Base-by-base conservation (phyloP, 257 asterid species). In the Haberlea rhodopensis region DNA sequence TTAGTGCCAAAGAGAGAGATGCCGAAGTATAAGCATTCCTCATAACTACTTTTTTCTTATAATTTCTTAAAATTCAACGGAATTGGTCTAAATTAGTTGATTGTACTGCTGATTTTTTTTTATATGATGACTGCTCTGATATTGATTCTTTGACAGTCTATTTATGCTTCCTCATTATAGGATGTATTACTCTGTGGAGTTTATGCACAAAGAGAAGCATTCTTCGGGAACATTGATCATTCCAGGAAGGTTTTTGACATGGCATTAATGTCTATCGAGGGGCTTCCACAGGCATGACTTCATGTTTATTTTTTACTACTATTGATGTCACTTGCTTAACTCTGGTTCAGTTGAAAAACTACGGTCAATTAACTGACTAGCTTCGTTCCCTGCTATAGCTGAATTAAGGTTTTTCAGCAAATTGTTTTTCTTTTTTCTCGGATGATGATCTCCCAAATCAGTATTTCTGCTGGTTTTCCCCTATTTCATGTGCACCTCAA, bases 161-260 rank as follows among this genome's bases (percentile, higher is more conserved):
- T 40, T 60, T 48, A 26, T 31, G 67, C 19, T 62, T 73, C 62
- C n/a, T 75, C 45, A 22, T 73, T 69, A 62, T 75, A 94, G 99
- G 97, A 94, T 84, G 76, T 90, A 66, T 73, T 94, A 85, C 88
- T 94, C 23, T 94, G 99, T 76, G 99, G 99, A 62, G 92, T 85
- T 73, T 94, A 94, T 77, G 97, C 97, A 19, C 89, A 76, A 70
- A 81, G 99, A 74, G 99, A 90, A 79, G 97, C 99, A 6, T 69
- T 71, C 43, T 87, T 74, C 48, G 95, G 94, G 61, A 94, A 87
- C 79, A 82, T 90, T 69, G 95, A 87, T 62, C 88, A 81, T 74
- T 87, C 99, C 29, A 80, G 99, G 64, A 94, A 85, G 79, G 85
- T 94, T 69, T 94, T 94, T 65, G 99, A 90, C 88, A 87, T 90